phyloP scores from a whole-genome alignment of 2,329 filamentous ascomycete genomes.

The Phyllosticta paracitricarpa region DNA sequence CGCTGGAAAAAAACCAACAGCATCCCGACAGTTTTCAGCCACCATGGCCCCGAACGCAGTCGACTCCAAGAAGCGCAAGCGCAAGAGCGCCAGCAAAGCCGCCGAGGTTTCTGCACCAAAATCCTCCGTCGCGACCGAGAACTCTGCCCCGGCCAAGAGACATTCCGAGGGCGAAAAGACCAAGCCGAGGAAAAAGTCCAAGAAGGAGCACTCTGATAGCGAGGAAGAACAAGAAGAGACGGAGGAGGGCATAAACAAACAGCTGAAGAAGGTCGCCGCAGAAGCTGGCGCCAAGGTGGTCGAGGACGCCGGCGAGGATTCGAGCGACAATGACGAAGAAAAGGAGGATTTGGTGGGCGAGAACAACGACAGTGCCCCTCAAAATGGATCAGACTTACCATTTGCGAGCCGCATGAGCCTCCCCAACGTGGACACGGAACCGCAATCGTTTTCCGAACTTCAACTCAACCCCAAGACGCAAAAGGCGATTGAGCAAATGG shows the following conservation, averaged over 20 bases:
- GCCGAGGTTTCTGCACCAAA: slow-evolving; percentile 18
- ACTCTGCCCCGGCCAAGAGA: slow-evolving; percentile 25
- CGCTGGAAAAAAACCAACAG: background rate
- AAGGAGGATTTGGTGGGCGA: slow-evolving; percentile 23
- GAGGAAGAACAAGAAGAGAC: slow-evolving; percentile 23
- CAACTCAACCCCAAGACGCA: slow-evolving; percentile 82
- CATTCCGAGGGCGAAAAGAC: slow-evolving; percentile 20
- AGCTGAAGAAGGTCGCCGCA: slow-evolving; percentile 11
- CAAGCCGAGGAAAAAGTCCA: slow-evolving; percentile 32
- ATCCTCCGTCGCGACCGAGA: slow-evolving; percentile 13
- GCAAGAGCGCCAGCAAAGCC: slow-evolving; percentile 34
- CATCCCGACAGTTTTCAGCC: background rate
- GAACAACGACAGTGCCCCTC: slow-evolving; percentile 12
- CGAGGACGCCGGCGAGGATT: background rate
- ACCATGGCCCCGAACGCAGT: slow-evolving; percentile 30
- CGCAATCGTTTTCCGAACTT: slow-evolving; percentile 67
- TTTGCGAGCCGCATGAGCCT: slow-evolving; percentile 45
- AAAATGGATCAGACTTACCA: slow-evolving; percentile 30
- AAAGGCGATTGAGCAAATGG: slow-evolving; percentile 83
- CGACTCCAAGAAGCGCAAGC: slow-evolving; percentile 38
- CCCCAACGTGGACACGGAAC: slow-evolving; percentile 50
- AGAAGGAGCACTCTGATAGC: slow-evolving; percentile 25
- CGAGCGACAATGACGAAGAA: slow-evolving; percentile 13
- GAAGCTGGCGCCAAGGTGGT: slow-evolving; percentile 21
- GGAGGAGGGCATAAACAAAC: slow-evolving; percentile 12